Conservation (phyloP, 371 early-diverging fungal species). For the Nematocida minor region DNA sequence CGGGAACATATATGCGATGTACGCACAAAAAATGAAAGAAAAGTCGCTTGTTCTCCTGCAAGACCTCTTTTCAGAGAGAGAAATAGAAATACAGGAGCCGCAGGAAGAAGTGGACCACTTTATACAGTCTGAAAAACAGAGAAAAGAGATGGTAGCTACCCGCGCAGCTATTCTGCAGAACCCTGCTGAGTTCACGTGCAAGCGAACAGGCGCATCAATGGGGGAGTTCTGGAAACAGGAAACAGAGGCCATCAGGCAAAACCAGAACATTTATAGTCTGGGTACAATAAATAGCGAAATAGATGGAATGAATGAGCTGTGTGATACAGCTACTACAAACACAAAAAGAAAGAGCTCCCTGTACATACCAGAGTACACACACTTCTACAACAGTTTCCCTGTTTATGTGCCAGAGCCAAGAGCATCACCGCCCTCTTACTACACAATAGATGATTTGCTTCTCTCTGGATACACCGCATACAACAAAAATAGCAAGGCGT, state of each 20-base stretch:
- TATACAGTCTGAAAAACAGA: constrained; percentile 3
- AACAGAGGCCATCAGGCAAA: background rate
- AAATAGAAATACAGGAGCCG: constrained; percentile 16
- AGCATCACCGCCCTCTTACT: background rate
- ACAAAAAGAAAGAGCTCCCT: background rate
- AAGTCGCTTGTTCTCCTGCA: constrained; percentile 29
- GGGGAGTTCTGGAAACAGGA: constrained; percentile 31
- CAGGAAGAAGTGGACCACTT: constrained; percentile 14
- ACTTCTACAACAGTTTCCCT: constrained; percentile 48
- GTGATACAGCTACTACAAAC: background rate
- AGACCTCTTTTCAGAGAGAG: constrained; percentile 38
- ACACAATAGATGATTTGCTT: background rate
- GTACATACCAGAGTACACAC: constrained; percentile 37
- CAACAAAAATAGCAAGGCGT: background rate
- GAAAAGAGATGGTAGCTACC: constrained; percentile 27
- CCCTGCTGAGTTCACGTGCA: constrained; percentile 14
- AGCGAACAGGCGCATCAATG: constrained; percentile 5
- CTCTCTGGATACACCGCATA: background rate
- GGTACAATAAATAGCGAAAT: background rate
- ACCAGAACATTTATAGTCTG: background rate
- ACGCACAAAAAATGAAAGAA: constrained; percentile 52
- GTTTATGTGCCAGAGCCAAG: background rate
- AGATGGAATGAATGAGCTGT: background rate
- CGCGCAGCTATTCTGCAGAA: constrained; percentile 31
- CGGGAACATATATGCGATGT: constrained; percentile 48